A percentile compares a stretch with the other conserved stretches of the same genome.
Evolutionary conservation across 2,329 filamentous ascomycete species (phyloP).

Genomic region (Pseudogymnoascus sp.): DNA sequence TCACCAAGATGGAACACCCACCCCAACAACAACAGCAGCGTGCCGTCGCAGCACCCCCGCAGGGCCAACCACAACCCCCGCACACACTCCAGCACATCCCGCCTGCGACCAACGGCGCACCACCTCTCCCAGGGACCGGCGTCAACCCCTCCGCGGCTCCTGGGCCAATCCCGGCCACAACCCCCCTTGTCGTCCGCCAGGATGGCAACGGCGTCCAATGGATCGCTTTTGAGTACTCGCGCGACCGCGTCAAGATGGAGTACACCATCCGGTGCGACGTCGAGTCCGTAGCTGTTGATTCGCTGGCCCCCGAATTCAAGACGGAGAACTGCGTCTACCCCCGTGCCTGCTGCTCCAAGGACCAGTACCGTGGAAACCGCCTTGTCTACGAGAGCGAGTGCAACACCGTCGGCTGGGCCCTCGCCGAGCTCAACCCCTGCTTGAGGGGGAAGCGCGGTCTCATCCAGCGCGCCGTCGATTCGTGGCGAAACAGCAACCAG

Average conservation of each 20-base stretch:
- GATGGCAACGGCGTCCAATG: conserved; percentile 96
- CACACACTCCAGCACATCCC: conserved; percentile 35
- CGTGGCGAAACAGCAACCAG: conserved; percentile 98
- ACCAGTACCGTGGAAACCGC: conserved; percentile 92
- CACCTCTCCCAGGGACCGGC: conserved; percentile 36
- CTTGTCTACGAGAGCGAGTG: conserved; percentile 97
- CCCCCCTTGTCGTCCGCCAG: conserved; percentile 85
- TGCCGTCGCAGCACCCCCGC: conserved; percentile 37
- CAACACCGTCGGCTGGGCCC: conserved; percentile 98
- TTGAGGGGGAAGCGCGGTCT: conserved; percentile 88
- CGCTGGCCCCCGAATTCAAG: conserved; percentile 81
- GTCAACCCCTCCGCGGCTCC: conserved; percentile 87
- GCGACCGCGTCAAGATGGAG: conserved; percentile 97
- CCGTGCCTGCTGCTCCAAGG: conserved; percentile 86
- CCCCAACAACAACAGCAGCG: conserved; percentile 55
- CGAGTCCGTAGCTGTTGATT: conserved; percentile 88
- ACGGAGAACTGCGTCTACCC: conserved; percentile 98
- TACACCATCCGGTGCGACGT: conserved; percentile 98
- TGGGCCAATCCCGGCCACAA: conserved; percentile 93
- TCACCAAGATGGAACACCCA: conserved; percentile 54
- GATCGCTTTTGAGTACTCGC: conserved; percentile 97
- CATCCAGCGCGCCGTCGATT: conserved; percentile 95
- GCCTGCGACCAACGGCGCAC: conserved; percentile 33
- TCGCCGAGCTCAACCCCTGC: conserved; percentile 86
- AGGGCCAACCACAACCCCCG: conserved; percentile 33